Conservation (phyloP, 768 basidiomycete species). For the Nidularia pulvinata region DNA sequence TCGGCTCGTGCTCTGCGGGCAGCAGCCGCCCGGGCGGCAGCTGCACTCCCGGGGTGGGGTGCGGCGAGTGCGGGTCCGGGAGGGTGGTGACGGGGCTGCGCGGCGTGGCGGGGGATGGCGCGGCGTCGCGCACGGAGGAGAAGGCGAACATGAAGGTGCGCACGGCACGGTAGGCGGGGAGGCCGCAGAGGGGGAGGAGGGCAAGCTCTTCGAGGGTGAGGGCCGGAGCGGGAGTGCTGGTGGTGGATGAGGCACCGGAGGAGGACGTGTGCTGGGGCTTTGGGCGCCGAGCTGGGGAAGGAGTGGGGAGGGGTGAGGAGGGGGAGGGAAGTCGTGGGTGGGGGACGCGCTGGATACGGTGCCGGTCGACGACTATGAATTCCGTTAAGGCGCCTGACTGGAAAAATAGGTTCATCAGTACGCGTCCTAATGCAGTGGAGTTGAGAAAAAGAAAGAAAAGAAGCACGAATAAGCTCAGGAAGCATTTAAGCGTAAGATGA, state of each 20-base stretch:
- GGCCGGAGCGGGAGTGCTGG: conserved; percentile 7
- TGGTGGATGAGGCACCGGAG: conserved; percentile 4
- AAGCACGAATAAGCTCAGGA: no score
- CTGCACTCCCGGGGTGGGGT: no score
- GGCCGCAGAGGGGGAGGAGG: conserved; percentile 74
- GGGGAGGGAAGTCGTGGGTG: conserved; percentile 35
- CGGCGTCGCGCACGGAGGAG: conserved; percentile 16
- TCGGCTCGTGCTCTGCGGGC: conserved; percentile 11
- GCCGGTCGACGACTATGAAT: conserved; percentile 83
- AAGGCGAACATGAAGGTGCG: conserved; percentile 61
- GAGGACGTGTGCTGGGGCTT: conserved; percentile 13
- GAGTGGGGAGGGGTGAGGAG: conserved; percentile 1
- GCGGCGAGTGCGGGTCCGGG: no score
- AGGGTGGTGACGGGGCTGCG: not conserved
- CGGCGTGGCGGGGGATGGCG: not conserved
- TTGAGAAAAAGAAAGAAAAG: no score
- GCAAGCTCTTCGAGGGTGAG: conserved; percentile 73
- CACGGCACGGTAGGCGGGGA: conserved; percentile 83
- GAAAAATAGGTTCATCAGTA: conserved; percentile 7
- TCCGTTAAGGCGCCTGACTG: conserved; percentile 90
- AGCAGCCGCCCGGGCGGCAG: not conserved
- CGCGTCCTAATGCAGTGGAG: no score
- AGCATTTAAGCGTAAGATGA: no score
- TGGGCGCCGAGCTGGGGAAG: not conserved
- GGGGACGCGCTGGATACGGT: conserved; percentile 72